Conservation (phyloP, 1,139 yeast genomes). For the Petasospora rhodanensis region DNA sequence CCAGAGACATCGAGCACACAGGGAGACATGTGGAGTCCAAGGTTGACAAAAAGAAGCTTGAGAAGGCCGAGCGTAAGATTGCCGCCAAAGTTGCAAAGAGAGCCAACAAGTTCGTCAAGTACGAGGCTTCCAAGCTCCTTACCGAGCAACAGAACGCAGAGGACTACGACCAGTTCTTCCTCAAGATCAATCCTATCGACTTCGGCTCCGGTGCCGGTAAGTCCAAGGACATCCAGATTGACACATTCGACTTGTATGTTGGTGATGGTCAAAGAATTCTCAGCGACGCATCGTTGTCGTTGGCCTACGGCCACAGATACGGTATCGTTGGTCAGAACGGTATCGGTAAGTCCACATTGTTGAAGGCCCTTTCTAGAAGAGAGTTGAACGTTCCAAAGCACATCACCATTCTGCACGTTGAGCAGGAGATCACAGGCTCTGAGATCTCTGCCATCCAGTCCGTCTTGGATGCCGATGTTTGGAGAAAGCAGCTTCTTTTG, state of each 20-base stretch:
- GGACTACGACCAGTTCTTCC: constrained; percentile 90
- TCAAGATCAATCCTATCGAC: constrained; percentile 92
- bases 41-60: constrained; percentile 93
- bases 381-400: constrained; percentile 92
- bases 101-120: constrained; percentile 75
- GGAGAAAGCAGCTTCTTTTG: constrained; percentile 84
- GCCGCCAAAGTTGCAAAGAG: constrained; percentile 96
- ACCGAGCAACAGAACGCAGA: constrained; percentile 48
- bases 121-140: constrained; percentile 88
- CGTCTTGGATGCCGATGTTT: constrained; percentile 96
- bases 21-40: constrained; percentile 90
- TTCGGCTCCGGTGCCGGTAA: constrained; percentile 89
- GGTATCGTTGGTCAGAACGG: constrained; percentile 99
- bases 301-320: constrained; percentile 89
- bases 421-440: constrained; percentile 94
- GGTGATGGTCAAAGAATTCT: constrained; percentile 94
- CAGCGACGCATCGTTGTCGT: constrained; percentile 80
- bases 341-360: constrained; percentile 95
- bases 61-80: constrained; percentile 94
- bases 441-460: constrained; percentile 87
- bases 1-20: constrained; percentile 81
- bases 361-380: constrained; percentile 88
- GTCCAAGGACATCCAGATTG: constrained; percentile 90
- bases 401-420: constrained; percentile 92
- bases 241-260: constrained; percentile 87